Evolutionary conservation across 257 asterid genomes (phyloP), one percentile per base, ranked within the genome.

Genomic region (Solanum pinnatisectum): DNA sequence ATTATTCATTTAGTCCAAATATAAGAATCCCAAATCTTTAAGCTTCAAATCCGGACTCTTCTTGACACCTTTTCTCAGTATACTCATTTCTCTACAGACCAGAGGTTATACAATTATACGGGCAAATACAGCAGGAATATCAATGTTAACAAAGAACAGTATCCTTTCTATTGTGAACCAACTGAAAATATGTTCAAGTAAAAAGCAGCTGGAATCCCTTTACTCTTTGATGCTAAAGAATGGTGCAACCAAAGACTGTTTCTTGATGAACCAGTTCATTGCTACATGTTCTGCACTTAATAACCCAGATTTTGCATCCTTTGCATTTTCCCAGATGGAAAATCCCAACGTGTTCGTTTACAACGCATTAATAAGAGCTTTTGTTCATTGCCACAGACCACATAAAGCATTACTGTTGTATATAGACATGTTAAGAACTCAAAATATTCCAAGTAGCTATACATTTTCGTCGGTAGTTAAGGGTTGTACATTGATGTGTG

Each of bases 261-360:
- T 96, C 90, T 83, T 94, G 91, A 86, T 93, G 86, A 96, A 96
- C 83, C 96, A 95, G 84, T 95, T 91, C 89, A 92, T 96, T 76
- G 88, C 94, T 22, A 92, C 96, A 39, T 95, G 95, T 90, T 91
- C 98, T 93, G 88, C 52, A 25, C 63, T 91, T 74, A 89, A 85
- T 81, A n/a, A 44, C 56, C 73, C 89, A 10, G 90, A 93, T 86
- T 92, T 92, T 82, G 94, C 98, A 8, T 12, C 84, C 84, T 88
- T 89, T 39, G 91, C 95, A 72, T 95, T 95, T 89, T 25, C 92
- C 84, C 94, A 88, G 49, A 60, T 90, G 84, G 88, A 90, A 9
- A 65, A 89, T 87, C 97, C 97, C 68, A 92, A 92, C 86, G 91
- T 93, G 12, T 95, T 93, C 46, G 96, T 93, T 25, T 95, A 93